Percentiles rank a stretch among this genome's conserved stretches.
These are phyloP conservation scores for Pichia sp. DNA, from an alignment of 1,139 yeast genomes.

Conservation along the genomic window DNA sequence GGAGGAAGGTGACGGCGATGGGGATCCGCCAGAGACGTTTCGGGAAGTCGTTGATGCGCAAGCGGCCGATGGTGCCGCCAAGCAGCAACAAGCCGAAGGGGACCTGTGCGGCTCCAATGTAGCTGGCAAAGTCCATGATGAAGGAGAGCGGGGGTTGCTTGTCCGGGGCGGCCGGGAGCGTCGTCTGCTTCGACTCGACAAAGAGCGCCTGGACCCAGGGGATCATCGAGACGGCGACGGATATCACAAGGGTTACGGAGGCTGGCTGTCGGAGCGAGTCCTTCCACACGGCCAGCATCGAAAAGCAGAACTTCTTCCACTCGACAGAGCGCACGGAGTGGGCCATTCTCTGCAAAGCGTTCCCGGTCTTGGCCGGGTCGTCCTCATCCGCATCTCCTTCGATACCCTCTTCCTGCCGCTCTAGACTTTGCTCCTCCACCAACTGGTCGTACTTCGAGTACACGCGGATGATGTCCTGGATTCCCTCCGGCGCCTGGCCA, in stretches of 20 bases:
- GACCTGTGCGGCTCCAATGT: slow-evolving; percentile 83
- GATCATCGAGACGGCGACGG: slow-evolving; percentile 31
- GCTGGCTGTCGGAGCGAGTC: slow-evolving; percentile 32
- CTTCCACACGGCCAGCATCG: slow-evolving; percentile 43
- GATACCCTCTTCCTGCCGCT: slow-evolving; percentile 14
- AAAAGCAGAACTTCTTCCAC: slow-evolving; percentile 53
- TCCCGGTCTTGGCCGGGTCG: background rate
- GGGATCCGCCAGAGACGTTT: slow-evolving; percentile 68
- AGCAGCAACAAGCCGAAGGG: slow-evolving; percentile 77
- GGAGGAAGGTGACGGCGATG: slow-evolving; percentile 39
- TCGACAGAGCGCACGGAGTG: background rate
- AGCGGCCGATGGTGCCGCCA: slow-evolving; percentile 82
- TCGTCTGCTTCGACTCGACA: slow-evolving; percentile 40
- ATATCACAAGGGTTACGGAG: slow-evolving; percentile 42
- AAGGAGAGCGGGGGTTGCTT: slow-evolving; percentile 77
- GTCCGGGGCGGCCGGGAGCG: slow-evolving; percentile 73
- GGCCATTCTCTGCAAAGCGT: background rate
- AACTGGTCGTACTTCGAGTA: slow-evolving; percentile 35
- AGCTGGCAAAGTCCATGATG: slow-evolving; percentile 70
- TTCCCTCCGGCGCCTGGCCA: slow-evolving; percentile 46
- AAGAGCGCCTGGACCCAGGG: slow-evolving; percentile 85
- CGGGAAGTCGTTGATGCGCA: slow-evolving; percentile 56
- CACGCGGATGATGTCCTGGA: slow-evolving; percentile 55
- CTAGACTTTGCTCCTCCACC: background rate
- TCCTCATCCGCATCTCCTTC: too few relatives aligned